Base-by-base conservation (phyloP, 148 eudicot species). In the Fagopyrum esculentum region DNA sequence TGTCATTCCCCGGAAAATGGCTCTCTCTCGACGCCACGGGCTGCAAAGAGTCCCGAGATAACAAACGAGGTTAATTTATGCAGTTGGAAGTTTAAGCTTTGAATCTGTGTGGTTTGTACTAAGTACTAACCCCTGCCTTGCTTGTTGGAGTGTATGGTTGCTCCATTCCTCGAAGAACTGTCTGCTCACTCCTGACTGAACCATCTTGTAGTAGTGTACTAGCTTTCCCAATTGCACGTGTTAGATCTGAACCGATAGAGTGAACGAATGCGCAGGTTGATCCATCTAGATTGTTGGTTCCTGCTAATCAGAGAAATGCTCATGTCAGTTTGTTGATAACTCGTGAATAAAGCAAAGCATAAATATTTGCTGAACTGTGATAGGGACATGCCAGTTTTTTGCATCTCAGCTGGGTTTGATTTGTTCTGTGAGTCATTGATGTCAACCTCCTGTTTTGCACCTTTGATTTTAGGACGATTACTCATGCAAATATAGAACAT, bases 201-300 rank as follows among this genome's bases (percentile, higher is more conserved):
- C 80, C 86, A 51, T 88, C 85, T 48, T 81, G 85, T 69, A 55
- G 78, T 10, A 76, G 78, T 10, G 76, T 63, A 46, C 81, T 86
- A 35, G 92, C 84, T 76, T 79, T 84, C 19, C 87, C 89, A 75
- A 81, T 78, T 76, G 90, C 90, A 77, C 99, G 88, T 13, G 99
- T 92, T 77, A 90, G 83, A 78, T 95, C 99, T 61, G 97, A 95
- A 72, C 99, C 99, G 49, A 95, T 82, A 0, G 99, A 95, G 78
- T 90, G 99, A 74, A 95, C 81, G 8, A 29, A 86, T 48, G 93
- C 98, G 69, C 87, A 89, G 45, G 98, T 93, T 43, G 98, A 94
- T 69, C 81, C 57, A 81, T 88, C 97, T 77, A 83, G 73, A 12
- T 78, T 77, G 76, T 81, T 85, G 78, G 48, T 88, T 48, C 85